Evolutionary conservation across 306 rosid genomes (phyloP).

Genomic region (Begonia peltatifolia): DNA sequence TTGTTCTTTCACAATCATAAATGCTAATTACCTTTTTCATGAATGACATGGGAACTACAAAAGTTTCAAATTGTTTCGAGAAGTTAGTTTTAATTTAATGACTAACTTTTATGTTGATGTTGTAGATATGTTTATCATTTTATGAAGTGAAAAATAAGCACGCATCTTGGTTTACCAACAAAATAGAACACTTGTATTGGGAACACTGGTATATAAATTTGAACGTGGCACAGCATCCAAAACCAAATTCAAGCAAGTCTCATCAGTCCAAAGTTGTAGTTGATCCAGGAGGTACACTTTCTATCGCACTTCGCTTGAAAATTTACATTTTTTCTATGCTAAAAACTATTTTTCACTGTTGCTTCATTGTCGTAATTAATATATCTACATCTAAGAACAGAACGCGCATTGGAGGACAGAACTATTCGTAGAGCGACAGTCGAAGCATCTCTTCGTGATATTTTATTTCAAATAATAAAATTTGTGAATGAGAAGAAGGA

Average conservation of each 20-base stretch:
- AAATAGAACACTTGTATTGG: constrained; percentile 73
- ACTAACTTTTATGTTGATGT: constrained; percentile 7
- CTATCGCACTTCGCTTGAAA: neutral
- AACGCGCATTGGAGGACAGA: constrained; percentile 59
- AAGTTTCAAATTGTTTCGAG: too few relatives aligned
- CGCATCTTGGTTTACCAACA: constrained; percentile 73
- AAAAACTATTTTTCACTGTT: too few relatives aligned
- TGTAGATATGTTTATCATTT: constrained; percentile 87
- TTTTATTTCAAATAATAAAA: constrained; percentile 79
- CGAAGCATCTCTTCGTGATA: constrained; percentile 79
- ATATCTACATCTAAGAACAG: constrained; percentile 15
- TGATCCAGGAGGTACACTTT: constrained; percentile 62
- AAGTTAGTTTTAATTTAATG: neutral
- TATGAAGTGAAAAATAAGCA: constrained; percentile 80
- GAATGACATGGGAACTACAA: too few relatives aligned
- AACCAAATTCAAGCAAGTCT: constrained; percentile 56
- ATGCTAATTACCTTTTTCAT: too few relatives aligned
- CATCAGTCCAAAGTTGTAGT: constrained; percentile 53
- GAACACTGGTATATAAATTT: constrained; percentile 93
- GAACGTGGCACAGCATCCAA: constrained; percentile 59
- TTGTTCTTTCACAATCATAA: too few relatives aligned
- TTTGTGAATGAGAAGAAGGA: constrained; percentile 97
- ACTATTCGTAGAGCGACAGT: constrained; percentile 61
- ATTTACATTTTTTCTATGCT: too few relatives aligned
- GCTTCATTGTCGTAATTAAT: too few relatives aligned